Conservation (phyloP, 208 protist genomes). For the Tritrichomonas foetus region DNA sequence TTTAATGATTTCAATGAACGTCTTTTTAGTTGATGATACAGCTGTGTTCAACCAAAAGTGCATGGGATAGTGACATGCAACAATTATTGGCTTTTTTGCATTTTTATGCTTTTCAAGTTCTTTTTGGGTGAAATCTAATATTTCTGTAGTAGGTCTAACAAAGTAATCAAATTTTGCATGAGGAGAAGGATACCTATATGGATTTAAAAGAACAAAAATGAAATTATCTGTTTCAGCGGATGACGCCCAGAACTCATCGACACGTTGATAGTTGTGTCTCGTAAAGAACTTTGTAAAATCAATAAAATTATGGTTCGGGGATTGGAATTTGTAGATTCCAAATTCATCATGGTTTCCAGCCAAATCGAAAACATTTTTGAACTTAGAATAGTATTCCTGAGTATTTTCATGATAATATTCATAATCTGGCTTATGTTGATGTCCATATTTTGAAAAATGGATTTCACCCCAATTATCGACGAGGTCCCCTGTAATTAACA, state of each 20-base stretch:
- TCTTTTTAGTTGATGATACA: neutral
- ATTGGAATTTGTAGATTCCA: neutral
- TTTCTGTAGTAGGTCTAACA: neutral
- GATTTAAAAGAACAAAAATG: neutral
- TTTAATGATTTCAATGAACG: neutral
- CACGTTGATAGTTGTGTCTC: neutral
- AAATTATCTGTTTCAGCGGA: neutral
- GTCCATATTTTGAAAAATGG: neutral
- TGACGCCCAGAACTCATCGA: neutral
- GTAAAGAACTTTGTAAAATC: neutral
- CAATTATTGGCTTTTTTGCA: neutral
- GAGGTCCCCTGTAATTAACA: neutral
- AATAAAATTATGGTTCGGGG: neutral
- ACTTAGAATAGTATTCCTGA: neutral
- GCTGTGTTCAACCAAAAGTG: neutral
- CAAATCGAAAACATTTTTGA: neutral
- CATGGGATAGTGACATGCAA: neutral
- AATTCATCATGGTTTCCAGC: neutral
- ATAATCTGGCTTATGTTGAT: neutral
- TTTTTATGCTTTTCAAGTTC: neutral
- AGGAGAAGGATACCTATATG: neutral
- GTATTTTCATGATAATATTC: neutral
- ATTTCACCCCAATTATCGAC: neutral
- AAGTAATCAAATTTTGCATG: neutral
- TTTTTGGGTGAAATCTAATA: neutral